Percentiles rank a stretch among this genome's conserved stretches.
These are phyloP conservation scores for Chara braunii DNA, from an alignment of 139 green algal species.

Conservation along the genomic window DNA sequence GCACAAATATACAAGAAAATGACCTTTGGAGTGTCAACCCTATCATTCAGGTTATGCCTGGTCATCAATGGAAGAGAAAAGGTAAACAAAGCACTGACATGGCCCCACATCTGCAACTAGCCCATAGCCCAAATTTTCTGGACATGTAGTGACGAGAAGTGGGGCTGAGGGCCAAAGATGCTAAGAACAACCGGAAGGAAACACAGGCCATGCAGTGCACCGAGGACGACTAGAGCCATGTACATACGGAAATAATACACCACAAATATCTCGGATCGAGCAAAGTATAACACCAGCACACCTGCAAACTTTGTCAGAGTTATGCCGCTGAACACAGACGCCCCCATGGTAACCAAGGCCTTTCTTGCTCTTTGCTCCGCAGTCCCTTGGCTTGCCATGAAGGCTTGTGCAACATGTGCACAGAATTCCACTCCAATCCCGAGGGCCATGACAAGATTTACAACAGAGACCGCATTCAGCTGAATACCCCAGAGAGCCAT, in stretches of 20 bases:
- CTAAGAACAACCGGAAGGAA: constrained; percentile 83
- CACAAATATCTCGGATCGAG: constrained; percentile 30
- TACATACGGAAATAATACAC: constrained; percentile 76
- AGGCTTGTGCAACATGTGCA: constrained; percentile 48
- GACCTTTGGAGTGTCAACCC: too few relatives aligned
- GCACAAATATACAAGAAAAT: too few relatives aligned
- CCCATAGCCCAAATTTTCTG: too few relatives aligned
- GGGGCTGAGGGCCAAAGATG: too few relatives aligned
- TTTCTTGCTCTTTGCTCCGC: not conserved
- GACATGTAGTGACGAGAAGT: too few relatives aligned
- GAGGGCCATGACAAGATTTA: constrained; percentile 54
- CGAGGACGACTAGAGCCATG: constrained; percentile 69
- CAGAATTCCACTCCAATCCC: constrained; percentile 56
- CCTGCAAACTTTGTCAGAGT: constrained; percentile 34
- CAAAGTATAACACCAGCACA: constrained; percentile 21
- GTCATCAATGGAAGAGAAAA: too few relatives aligned
- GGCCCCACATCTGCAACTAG: too few relatives aligned
- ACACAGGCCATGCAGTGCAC: constrained; percentile 74
- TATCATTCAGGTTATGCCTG: too few relatives aligned
- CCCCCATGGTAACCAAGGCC: constrained; percentile 3
- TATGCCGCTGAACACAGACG: constrained; percentile 33
- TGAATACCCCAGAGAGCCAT: constrained; percentile 71
- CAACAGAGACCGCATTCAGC: constrained; percentile 53
- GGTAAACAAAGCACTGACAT: too few relatives aligned
- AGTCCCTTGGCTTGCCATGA: constrained; percentile 27